Percentiles rank a stretch among this genome's conserved stretches.
Evolutionary conservation across 352 stramenopile species (phyloP).

Genomic region (Globisporangium splendens): DNA sequence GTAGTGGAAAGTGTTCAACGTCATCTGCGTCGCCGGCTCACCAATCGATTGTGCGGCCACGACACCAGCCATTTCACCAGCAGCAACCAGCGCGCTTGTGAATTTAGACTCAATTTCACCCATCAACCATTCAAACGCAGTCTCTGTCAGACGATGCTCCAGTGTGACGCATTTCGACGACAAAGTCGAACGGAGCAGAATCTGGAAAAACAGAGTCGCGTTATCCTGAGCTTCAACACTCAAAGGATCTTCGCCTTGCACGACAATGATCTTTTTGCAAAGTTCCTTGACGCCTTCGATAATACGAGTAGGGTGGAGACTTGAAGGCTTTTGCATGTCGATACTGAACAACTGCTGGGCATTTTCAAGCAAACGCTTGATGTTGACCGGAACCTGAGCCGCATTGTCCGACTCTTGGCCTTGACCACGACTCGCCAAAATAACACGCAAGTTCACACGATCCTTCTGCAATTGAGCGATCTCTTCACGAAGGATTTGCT

Average conservation of each 20-base stretch:
- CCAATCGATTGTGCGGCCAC: slow-evolving; percentile 99
- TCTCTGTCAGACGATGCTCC: slow-evolving; percentile 94
- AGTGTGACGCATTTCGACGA: slow-evolving; percentile 95
- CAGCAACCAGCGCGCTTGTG: slow-evolving; percentile 91
- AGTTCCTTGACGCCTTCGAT: slow-evolving; percentile 91
- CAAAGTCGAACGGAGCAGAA: slow-evolving; percentile 95
- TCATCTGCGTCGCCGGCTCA: slow-evolving; percentile 99
- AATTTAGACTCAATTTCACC: slow-evolving; percentile 98
- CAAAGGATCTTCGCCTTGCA: slow-evolving; percentile 92
- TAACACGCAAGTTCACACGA: slow-evolving; percentile 91
- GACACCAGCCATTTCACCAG: slow-evolving; percentile 98
- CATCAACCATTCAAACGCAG: slow-evolving; percentile 94
- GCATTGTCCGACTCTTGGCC: slow-evolving; percentile 90
- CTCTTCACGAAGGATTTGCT: slow-evolving; percentile 93
- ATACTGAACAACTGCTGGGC: slow-evolving; percentile 93
- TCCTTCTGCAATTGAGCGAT: slow-evolving; percentile 93
- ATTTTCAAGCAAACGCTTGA: slow-evolving; percentile 95
- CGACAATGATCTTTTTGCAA: slow-evolving; percentile 95
- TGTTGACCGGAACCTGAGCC: slow-evolving; percentile 92
- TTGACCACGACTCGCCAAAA: slow-evolving; percentile 94
- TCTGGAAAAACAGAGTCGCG: slow-evolving; percentile 97
- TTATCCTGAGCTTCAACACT: slow-evolving; percentile 97
- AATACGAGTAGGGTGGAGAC: slow-evolving; percentile 90
- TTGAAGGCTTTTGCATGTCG: slow-evolving; percentile 90
- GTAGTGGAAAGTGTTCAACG: slow-evolving; percentile 99